These are phyloP conservation scores for Solanum rostratum DNA, from an alignment of 257 asterid species.

Conservation along the genomic window DNA sequence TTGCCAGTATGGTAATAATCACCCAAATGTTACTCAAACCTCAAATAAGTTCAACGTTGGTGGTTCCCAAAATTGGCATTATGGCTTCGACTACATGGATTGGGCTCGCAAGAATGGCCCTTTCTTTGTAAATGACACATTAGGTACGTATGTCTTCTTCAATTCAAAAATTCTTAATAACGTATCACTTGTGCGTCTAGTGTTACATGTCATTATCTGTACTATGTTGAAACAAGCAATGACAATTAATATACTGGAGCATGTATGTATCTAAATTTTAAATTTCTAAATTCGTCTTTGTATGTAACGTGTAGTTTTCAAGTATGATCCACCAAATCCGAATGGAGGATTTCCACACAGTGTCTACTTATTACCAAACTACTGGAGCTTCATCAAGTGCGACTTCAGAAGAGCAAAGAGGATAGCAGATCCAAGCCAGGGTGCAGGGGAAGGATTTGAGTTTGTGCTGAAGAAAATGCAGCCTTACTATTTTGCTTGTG, in stretches of 20 bases:
- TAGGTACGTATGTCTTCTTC: conserved; percentile 21
- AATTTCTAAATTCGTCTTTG: background rate
- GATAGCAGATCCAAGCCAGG: conserved; percentile 33
- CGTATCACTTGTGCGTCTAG: too few relatives aligned
- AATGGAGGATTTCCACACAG: conserved; percentile 38
- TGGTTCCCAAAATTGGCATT: conserved; percentile 51
- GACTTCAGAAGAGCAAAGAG: conserved; percentile 46
- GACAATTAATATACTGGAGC: too few relatives aligned
- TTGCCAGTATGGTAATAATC: conserved; percentile 24
- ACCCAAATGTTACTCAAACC: conserved; percentile 18
- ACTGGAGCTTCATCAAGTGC: conserved; percentile 46
- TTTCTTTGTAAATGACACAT: conserved; percentile 45
- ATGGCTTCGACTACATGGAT: conserved; percentile 53
- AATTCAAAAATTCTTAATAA: too few relatives aligned
- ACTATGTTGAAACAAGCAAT: too few relatives aligned
- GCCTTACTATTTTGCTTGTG: conserved; percentile 65
- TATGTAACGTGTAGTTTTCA: conserved; percentile 32
- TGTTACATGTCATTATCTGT: too few relatives aligned
- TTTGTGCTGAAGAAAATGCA: conserved; percentile 46
- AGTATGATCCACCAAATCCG: conserved; percentile 54
- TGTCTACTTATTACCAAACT: conserved; percentile 43
- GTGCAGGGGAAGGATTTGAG: conserved; percentile 52
- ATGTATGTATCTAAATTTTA: too few relatives aligned
- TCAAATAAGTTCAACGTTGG: conserved; percentile 32
- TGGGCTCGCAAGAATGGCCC: conserved; percentile 54